phyloP scores from a whole-genome alignment of 1,139 yeast genomes.

The Sugiyamaella paludigena region DNA sequence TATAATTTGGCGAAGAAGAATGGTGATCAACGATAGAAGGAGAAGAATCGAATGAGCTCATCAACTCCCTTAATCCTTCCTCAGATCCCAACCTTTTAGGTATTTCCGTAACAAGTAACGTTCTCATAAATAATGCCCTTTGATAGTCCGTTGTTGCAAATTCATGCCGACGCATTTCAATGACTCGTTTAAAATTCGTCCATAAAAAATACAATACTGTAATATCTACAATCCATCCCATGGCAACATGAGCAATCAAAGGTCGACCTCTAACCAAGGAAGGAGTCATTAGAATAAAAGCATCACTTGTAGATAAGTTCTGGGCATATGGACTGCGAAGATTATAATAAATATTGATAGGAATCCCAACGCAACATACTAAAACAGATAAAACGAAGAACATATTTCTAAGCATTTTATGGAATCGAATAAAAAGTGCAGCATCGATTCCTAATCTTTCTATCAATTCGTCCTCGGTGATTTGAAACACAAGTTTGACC shows the following conservation, averaged over 20 bases:
- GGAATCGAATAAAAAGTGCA: constrained; percentile 36
- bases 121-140: constrained; percentile 34
- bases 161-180: constrained; percentile 31
- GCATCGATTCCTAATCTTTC: constrained; percentile 41
- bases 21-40: constrained; percentile 31
- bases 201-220: constrained; percentile 35
- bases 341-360: constrained; percentile 40
- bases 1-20: no score
- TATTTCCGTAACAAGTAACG: constrained; percentile 38
- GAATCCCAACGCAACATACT: constrained; percentile 39
- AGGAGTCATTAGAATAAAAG: constrained; percentile 41
- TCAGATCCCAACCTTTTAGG: constrained; percentile 32
- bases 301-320: constrained; percentile 33
- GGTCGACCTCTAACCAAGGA: constrained; percentile 35
- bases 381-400: constrained; percentile 36
- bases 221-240: constrained; percentile 35
- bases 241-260: constrained; percentile 37
- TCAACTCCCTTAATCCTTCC: constrained; percentile 30
- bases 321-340: constrained; percentile 24
- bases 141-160: constrained; percentile 34
- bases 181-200: constrained; percentile 32
- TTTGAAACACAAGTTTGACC: constrained; percentile 29
- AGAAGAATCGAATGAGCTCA: constrained; percentile 18
- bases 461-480: constrained; percentile 33
- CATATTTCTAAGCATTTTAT: constrained; percentile 37